phyloP scores from a whole-genome alignment of 108 stramenopile genomes.

The Skeletonema grethae region DNA sequence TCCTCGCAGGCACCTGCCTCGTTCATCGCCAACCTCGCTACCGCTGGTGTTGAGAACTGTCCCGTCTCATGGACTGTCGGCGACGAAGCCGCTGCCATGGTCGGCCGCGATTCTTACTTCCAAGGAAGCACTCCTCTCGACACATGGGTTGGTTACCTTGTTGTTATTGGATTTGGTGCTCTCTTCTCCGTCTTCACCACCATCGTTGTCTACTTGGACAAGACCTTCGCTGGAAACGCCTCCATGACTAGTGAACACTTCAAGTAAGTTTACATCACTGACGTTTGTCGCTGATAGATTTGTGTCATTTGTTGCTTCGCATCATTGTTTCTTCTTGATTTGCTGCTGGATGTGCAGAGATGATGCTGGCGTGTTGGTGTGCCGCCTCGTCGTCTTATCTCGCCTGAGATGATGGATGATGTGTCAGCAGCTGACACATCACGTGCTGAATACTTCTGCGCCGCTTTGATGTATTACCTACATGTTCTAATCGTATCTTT shows the following conservation, averaged over 20 bases:
- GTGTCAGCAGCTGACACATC: background rate
- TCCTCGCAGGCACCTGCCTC: background rate
- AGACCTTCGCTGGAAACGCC: constrained; percentile 62
- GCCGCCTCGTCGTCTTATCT: background rate
- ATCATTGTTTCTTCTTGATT: too few relatives aligned
- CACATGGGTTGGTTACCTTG: constrained; percentile 61
- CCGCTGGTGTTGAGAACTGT: background rate
- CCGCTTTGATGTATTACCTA: background rate
- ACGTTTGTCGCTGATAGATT: too few relatives aligned
- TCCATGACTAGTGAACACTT: constrained; percentile 82
- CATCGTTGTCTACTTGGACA: constrained; percentile 72
- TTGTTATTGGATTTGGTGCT: constrained; percentile 85
- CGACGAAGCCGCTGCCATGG: background rate
- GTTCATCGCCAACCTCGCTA: background rate
- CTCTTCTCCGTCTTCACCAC: constrained; percentile 87
- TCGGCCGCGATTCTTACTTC: constrained; percentile 71
- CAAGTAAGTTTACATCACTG: constrained; percentile 64
- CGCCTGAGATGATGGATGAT: background rate
- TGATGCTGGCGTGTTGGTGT: background rate
- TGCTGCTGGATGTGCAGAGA: too few relatives aligned
- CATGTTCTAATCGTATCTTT: background rate
- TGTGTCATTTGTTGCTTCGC: too few relatives aligned
- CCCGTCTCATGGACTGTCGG: background rate
- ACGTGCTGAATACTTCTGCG: background rate
- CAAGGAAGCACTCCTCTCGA: constrained; percentile 69